These are phyloP conservation scores for Xylariaceae sp. DNA, from an alignment of 2,329 filamentous ascomycete genomes.

Conservation along the genomic window DNA sequence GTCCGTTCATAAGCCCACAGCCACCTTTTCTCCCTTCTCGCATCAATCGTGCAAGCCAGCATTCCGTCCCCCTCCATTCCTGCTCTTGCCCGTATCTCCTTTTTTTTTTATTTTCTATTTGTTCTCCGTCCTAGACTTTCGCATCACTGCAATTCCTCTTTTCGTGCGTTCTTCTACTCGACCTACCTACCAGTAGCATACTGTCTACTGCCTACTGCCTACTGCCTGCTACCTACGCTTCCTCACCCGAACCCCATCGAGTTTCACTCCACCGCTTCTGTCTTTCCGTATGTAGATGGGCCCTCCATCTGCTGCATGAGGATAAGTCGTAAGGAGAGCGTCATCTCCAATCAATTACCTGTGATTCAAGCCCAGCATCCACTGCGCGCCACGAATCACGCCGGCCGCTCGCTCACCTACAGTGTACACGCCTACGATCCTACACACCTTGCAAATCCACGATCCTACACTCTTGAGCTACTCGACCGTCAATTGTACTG, in stretches of 20 bases:
- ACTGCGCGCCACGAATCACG: slow-evolving; percentile 5
- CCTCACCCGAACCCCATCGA: not conserved
- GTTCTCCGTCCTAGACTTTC: not conserved
- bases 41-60: not conserved
- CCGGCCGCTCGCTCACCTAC: slow-evolving; percentile 9
- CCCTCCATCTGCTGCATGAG: not conserved
- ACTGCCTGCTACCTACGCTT: too few relatives aligned
- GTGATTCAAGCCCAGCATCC: not conserved
- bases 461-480: not conserved
- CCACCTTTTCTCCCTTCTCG: slow-evolving; percentile 1
- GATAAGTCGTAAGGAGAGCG: not conserved
- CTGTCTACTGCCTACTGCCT: too few relatives aligned
- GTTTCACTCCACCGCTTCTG: not conserved
- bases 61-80: not conserved
- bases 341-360: slow-evolving; percentile 7
- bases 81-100: slow-evolving; percentile 1
- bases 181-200: not conserved
- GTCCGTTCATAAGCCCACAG: slow-evolving; percentile 5
- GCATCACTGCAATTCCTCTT: not conserved
- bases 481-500: not conserved
- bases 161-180: not conserved
- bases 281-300: not conserved
- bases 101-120: slow-evolving; percentile 3
- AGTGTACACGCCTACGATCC: slow-evolving; percentile 1
- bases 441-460: not conserved